These are phyloP conservation scores for Nicotiana otophora DNA, from an alignment of 257 asterid genomes.

Conservation along the genomic window DNA sequence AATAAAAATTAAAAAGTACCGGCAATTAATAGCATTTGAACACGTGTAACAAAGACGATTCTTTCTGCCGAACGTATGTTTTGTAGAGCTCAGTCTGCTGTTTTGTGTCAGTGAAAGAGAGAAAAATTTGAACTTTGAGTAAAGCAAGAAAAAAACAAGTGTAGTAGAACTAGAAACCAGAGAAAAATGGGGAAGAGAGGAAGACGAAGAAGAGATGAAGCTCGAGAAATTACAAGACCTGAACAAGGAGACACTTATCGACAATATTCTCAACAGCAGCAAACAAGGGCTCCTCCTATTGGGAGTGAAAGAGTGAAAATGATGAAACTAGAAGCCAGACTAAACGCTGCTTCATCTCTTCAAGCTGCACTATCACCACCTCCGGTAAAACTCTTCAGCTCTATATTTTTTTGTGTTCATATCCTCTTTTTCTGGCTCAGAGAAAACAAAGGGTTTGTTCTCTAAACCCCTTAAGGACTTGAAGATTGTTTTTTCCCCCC, in stretches of 20 bases:
- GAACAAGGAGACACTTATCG: not conserved
- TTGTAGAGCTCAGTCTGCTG: not conserved
- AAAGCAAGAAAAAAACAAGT: not conserved
- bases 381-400: not conserved
- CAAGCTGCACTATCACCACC: not conserved
- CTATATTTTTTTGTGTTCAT: not conserved
- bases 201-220: not conserved
- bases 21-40: not conserved
- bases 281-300: not conserved
- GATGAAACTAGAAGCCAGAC: slow-evolving; percentile 4
- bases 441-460: not conserved
- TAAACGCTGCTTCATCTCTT: not conserved
- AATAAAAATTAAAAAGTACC: not conserved
- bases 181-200: slow-evolving; percentile 1
- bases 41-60: not conserved
- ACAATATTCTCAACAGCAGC: not conserved
- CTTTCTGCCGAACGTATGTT: not conserved
- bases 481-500: not conserved
- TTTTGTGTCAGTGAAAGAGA: not conserved
- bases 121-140: not conserved
- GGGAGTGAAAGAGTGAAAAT: not conserved
- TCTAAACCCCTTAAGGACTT: not conserved
- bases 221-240: not conserved
- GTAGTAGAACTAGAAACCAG: not conserved
- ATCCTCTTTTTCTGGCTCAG: not conserved